Percentiles rank a stretch among this genome's conserved stretches.
Conservation (phyloP, 2,329 filamentous ascomycete species). For the Sarocladiaceae sp. region DNA sequence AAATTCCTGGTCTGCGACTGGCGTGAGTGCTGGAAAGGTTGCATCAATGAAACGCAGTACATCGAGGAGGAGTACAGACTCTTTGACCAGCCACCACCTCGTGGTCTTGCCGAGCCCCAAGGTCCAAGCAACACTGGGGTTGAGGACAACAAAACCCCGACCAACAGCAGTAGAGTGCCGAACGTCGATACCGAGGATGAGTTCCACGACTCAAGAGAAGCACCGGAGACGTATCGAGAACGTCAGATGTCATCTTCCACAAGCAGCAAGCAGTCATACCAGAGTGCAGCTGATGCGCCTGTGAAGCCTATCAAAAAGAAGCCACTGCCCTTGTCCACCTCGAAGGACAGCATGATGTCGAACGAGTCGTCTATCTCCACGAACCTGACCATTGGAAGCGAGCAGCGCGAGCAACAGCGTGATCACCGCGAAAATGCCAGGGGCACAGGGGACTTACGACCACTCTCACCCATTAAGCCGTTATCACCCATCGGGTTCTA, state of each 20-base stretch:
- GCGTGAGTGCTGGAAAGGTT: constrained; percentile 96
- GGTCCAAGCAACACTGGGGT: constrained; percentile 20
- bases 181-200: neutral
- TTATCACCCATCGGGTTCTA: constrained; percentile 59
- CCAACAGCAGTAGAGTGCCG: neutral
- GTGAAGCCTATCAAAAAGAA: constrained; percentile 7
- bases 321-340: constrained; percentile 14
- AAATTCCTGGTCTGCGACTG: constrained; percentile 93
- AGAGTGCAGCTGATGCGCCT: constrained; percentile 14
- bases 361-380: constrained; percentile 39
- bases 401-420: constrained; percentile 20
- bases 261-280: constrained; percentile 16
- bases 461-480: constrained; percentile 63
- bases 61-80: constrained; percentile 65
- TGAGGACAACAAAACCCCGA: constrained; percentile 3
- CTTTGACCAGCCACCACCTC: constrained; percentile 54
- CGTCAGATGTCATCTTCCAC: constrained; percentile 6
- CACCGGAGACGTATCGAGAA: neutral
- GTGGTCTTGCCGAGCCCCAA: constrained; percentile 37
- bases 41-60: constrained; percentile 80
- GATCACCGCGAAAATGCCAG: constrained; percentile 3
- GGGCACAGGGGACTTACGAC: constrained; percentile 42
- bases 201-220: constrained; percentile 6
- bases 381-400: constrained; percentile 41
- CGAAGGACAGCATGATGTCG: constrained; percentile 40